Conservation (phyloP, 148 eudicot species). For the Vaccinium corymbosum region DNA sequence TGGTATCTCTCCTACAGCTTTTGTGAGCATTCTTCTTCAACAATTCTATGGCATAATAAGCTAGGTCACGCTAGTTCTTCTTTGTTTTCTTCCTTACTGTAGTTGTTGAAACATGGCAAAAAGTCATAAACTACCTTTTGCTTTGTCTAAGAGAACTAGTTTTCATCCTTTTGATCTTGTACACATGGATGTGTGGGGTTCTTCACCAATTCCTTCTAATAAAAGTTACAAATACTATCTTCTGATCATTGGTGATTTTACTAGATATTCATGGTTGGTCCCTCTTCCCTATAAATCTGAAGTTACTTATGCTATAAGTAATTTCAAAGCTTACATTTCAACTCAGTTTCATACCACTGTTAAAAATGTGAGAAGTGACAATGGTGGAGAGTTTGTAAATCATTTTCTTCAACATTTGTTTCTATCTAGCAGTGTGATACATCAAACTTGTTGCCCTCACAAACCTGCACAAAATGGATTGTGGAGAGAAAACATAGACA, state of each 20-base stretch:
- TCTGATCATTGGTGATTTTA: neutral
- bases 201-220: neutral
- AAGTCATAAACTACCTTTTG: too few relatives aligned
- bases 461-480: neutral
- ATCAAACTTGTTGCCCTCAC: neutral
- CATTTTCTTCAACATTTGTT: neutral
- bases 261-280: neutral
- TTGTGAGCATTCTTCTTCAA: neutral
- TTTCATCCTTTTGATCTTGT: too few relatives aligned
- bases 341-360: neutral
- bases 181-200: neutral
- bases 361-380: neutral
- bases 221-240: neutral
- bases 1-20: neutral
- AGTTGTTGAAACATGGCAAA: too few relatives aligned
- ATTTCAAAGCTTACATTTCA: neutral
- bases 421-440: neutral
- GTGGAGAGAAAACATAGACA: neutral
- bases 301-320: neutral
- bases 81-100: too few relatives aligned
- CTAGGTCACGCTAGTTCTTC: neutral
- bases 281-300: neutral
- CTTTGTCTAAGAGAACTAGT: too few relatives aligned
- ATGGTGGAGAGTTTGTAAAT: neutral
- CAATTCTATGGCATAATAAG: neutral